Conservation (phyloP, 495 filamentous ascomycete species). For the Aspergillus conjunctus region DNA sequence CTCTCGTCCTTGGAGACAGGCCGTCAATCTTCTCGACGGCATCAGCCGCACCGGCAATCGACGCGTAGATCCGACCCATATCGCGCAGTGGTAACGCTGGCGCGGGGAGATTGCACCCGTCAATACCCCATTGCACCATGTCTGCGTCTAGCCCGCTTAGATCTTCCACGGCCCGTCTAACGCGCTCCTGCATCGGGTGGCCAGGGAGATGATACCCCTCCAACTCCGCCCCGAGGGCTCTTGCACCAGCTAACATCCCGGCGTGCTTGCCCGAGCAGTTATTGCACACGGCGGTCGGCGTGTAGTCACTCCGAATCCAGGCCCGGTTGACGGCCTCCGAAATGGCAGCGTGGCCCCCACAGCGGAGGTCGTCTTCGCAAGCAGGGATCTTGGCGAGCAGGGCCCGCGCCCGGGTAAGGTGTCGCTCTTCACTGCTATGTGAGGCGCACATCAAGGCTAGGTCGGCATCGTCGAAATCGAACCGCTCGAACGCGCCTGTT, state of each 20-base stretch:
- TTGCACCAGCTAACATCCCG: conserved; percentile 43
- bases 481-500: conserved; percentile 34
- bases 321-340: conserved; percentile 29
- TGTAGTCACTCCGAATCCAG: conserved; percentile 44
- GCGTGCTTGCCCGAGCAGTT: conserved; percentile 49
- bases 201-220: conserved; percentile 33
- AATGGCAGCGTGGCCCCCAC: conserved; percentile 40
- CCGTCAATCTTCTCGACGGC: neutral
- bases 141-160: conserved; percentile 25
- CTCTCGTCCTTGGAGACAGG: conserved; percentile 4
- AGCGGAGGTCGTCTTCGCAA: conserved; percentile 35
- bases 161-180: conserved; percentile 33
- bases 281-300: conserved; percentile 33
- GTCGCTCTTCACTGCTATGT: conserved; percentile 46
- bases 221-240: conserved; percentile 30
- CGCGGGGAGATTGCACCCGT: conserved; percentile 45
- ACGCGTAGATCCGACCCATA: conserved; percentile 33
- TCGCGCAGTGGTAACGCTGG: conserved; percentile 34
- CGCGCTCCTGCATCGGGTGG: conserved; percentile 35
- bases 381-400: conserved; percentile 37
- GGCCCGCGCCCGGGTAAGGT: conserved; percentile 31
- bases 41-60: conserved; percentile 31
- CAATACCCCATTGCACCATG: conserved; percentile 35
- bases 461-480: conserved; percentile 39
- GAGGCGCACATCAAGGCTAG: conserved; percentile 48